Evolutionary conservation across 768 basidiomycete species (phyloP), one percentile per base, ranked within the genome.

Genomic region (Hericium alpestre): DNA sequence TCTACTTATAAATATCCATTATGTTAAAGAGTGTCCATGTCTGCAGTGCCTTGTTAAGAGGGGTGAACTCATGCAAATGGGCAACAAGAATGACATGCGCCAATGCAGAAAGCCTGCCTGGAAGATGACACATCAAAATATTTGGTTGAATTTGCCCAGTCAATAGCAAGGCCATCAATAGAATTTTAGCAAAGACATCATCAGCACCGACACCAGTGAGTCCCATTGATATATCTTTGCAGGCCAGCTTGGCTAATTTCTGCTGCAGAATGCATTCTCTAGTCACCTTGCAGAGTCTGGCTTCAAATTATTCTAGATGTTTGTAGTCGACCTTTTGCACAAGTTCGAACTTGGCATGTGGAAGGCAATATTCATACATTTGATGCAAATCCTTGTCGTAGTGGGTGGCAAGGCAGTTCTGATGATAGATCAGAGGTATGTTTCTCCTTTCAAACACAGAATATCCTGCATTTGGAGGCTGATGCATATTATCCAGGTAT

Each of bases 311-410:
- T 72, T 59, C 41, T 27, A 0, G 0, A 63, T 71, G 22, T 64
- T 76, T 0, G 62, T 69, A 0, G 63, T 67, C 0, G 72, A 78
- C 49, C 61, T 77, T 15, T 46, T 78, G 55, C 76, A 76, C 39
- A 72, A 77, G 48, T 66, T 73, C 27, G 72, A 77, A 56, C 61
- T 76, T 0, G 74, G 77, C 0, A 63, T 71, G 0, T 76, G 72
- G 65, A 74, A 75, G 54, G 40, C 56, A 0, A 40, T 76, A 0
- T 69, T 76, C 38, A 67, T 59, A 0, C 76, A 79, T 37, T 60
- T 77, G 0, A 56, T 77, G 0, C 65, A 66, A 2, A 63, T 77
- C 2, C 51, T 76, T 0, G n/a, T 67, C 16, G 50, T 63, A 54
- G 37, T 3, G 23, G 59, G 7, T 23, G 56, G 0, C 57, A 4